Base-by-base conservation (phyloP, 2,329 filamentous ascomycete species). In the Paecilomyces sp. region DNA sequence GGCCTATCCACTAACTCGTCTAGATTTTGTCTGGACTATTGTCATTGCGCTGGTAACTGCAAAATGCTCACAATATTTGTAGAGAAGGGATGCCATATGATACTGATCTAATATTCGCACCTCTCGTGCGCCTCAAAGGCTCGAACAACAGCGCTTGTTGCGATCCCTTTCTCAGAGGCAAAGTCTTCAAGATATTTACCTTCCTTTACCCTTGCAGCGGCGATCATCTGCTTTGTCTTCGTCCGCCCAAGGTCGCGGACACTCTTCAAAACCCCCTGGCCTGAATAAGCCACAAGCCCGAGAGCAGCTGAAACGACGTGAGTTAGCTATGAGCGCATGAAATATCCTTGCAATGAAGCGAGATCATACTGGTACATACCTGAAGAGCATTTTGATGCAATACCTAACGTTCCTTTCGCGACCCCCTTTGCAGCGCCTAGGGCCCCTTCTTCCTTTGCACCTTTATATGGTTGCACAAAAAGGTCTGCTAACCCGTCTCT, bases 361-460 rank as follows among this genome's bases (percentile, higher is more conserved):
- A 5, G 8, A 41, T 41, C 13, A 41, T 28, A 6, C 22, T 22
- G 22, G 22, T 22, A 22, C 36, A 15, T 41, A 41, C 36, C 36
- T 5, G 36, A 13, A n/a, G 36, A 41, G 15, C 36, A 41, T 41
- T 41, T 41, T 1, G 36, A 15, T 3, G 36, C n/a, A 2, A 41
- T 15, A 41, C 36, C 36, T 7, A 41, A n/a, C n/a, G 36, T 41
- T 41, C 36, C 36, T n/a, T 41, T 41, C 13, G 66, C 71, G 2
- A 74, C 57, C 0, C 72, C 71, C 36, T 70, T 73, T 1, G 66
- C 60, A 5, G 74, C 67, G 0, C 74, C 74, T 1, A 68, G 50
- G 6, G 64, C 60, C 1, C 74, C 74, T 12, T 71, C 68, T 12
- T 71, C 66, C 57, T 67, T 67, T 3, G 64, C 68, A 0, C 67